phyloP scores from a whole-genome alignment of 768 basidiomycete genomes.

The Lyophyllum atratum region DNA sequence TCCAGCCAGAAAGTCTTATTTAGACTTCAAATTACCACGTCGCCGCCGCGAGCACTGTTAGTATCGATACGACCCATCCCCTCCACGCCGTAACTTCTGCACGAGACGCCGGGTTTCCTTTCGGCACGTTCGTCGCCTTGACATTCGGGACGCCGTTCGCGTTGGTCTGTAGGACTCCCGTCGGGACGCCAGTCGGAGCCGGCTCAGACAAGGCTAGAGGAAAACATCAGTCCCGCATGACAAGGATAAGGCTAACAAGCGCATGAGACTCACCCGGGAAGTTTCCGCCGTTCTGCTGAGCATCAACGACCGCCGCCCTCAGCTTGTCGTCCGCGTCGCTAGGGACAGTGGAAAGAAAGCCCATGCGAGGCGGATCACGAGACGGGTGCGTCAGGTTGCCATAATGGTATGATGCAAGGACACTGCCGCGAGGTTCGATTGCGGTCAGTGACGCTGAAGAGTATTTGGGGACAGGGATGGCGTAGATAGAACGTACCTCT shows the following conservation, averaged over 20 bases:
- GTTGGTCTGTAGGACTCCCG: constrained; percentile 20
- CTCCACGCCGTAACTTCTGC: background rate
- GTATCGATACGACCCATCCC: background rate
- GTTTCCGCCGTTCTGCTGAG: constrained; percentile 31
- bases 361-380: constrained; percentile 66
- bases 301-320: constrained; percentile 27
- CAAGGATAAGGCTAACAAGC: background rate
- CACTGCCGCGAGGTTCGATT: constrained; percentile 38
- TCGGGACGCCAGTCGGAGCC: constrained; percentile 45
- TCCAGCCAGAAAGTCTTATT: background rate
- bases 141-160: constrained; percentile 24
- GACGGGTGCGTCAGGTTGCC: constrained; percentile 73
- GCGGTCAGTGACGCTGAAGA: background rate
- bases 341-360: constrained; percentile 72
- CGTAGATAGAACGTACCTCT: constrained; percentile 52
- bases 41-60: background rate
- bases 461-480: background rate
- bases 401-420: constrained; percentile 67
- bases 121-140: constrained; percentile 11
- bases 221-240: no score
- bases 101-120: background rate
- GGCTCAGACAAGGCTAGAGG: constrained; percentile 10
- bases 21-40: background rate
- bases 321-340: constrained; percentile 44
- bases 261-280: constrained; percentile 32